Evolutionary conservation across 768 basidiomycete species (phyloP).

Genomic region (Phylloporus rhodoxanthus): DNA sequence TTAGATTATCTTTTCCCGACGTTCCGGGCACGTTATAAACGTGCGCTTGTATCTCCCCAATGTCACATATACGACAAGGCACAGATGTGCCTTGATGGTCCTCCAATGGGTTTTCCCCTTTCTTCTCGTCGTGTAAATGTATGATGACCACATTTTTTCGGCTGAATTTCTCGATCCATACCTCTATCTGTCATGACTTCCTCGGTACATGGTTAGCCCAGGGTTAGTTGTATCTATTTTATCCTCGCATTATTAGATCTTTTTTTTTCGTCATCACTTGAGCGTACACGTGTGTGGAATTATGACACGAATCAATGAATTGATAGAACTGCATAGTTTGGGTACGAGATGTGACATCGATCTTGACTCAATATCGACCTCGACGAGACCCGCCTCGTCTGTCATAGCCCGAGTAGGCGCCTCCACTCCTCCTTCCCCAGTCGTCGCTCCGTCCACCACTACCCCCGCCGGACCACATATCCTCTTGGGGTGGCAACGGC

Average conservation of each 20-base stretch:
- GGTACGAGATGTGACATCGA: not conserved
- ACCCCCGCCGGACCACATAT: constrained; percentile 39
- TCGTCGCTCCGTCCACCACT: constrained; percentile 32
- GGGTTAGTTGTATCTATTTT: constrained; percentile 6
- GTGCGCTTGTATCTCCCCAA: not conserved
- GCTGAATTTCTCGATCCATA: not conserved
- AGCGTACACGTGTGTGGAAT: not conserved
- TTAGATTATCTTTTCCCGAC: not conserved
- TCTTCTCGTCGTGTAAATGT: constrained; percentile 12
- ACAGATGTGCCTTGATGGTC: not conserved
- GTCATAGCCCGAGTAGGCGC: constrained; percentile 34
- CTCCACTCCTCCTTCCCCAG: constrained; percentile 31
- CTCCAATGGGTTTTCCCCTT: not conserved
- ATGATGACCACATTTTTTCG: not conserved
- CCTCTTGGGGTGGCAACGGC: constrained; percentile 46
- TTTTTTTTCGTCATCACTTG: not conserved
- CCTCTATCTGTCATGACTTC: not conserved
- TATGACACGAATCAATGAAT: constrained; percentile 5
- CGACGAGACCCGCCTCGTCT: constrained; percentile 22
- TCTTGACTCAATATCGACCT: constrained; percentile 18
- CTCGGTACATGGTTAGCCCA: constrained; percentile 1
- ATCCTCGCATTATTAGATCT: not conserved
- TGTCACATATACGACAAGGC: not conserved
- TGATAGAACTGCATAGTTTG: not conserved
- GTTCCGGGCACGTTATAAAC: not conserved